These are phyloP conservation scores for Sugiyamaella sp. DNA, from an alignment of 1,139 yeast genomes.

Conservation along the genomic window DNA sequence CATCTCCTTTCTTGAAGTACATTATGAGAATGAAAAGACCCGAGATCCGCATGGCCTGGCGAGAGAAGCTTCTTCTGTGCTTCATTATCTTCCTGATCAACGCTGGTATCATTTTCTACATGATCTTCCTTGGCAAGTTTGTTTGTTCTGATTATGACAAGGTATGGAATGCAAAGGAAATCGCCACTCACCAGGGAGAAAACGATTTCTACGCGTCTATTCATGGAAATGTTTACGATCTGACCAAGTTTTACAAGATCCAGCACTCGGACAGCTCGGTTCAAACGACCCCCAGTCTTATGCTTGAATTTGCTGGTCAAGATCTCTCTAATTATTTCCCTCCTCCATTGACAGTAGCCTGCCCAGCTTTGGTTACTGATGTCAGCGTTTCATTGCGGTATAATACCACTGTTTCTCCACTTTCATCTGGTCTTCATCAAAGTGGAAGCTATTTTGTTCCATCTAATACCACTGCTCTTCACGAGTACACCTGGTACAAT, in stretches of 20 bases:
- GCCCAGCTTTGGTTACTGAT: slow-evolving; percentile 45
- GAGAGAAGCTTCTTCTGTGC: slow-evolving; percentile 46
- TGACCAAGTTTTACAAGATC: slow-evolving; percentile 44
- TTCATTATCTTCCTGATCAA: slow-evolving; percentile 42
- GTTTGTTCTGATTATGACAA: slow-evolving; percentile 47
- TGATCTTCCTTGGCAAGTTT: slow-evolving; percentile 46
- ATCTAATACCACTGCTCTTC: slow-evolving; percentile 38
- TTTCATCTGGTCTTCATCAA: slow-evolving; percentile 39
- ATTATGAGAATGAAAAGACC: slow-evolving; percentile 44
- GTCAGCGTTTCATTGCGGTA: slow-evolving; percentile 34
- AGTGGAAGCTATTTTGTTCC: slow-evolving; percentile 40
- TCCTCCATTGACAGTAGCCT: slow-evolving; percentile 47
- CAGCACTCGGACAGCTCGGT: slow-evolving; percentile 47
- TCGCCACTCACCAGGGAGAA: slow-evolving; percentile 43
- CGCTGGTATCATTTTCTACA: slow-evolving; percentile 45
- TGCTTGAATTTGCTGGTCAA: slow-evolving; percentile 46
- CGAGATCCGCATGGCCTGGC: slow-evolving; percentile 48
- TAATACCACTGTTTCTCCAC: slow-evolving; percentile 39
- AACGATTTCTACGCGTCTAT: slow-evolving; percentile 45
- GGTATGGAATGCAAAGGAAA: slow-evolving; percentile 46
- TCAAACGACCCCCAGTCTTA: slow-evolving; percentile 36
- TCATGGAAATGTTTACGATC: slow-evolving; percentile 47
- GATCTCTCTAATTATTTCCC: slow-evolving; percentile 46
- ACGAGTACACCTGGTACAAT: slow-evolving; percentile 44
- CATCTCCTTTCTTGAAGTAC: slow-evolving; percentile 40